Conservation (phyloP, 1,284 basidiomycete species). For the Cutaneotrichosporon mucoides region DNA sequence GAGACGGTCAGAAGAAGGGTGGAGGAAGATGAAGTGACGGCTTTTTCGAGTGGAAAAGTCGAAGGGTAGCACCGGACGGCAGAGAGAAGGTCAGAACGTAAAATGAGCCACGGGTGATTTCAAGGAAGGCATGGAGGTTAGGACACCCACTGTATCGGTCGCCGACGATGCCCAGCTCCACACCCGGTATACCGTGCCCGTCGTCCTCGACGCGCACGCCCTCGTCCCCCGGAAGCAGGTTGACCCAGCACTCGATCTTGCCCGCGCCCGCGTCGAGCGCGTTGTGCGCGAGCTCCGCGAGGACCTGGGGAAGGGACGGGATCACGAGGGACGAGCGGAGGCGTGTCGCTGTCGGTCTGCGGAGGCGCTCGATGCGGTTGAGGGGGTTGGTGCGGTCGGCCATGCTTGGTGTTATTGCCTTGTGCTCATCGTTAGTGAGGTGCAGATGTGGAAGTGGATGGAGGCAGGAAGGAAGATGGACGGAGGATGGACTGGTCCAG, state of each 20-base stretch:
- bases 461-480: too few relatives aligned
- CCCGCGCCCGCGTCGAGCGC: constrained; percentile 54
- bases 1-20: background rate
- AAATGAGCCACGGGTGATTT: too few relatives aligned
- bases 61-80: too few relatives aligned
- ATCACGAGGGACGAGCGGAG: constrained; percentile 77
- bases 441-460: constrained; percentile 55
- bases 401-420: background rate
- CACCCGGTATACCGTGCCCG: constrained; percentile 67
- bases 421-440: background rate
- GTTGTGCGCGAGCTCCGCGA: constrained; percentile 81
- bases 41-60: too few relatives aligned
- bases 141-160: constrained; percentile 64
- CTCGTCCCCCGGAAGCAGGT: constrained; percentile 57
- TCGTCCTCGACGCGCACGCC: constrained; percentile 76
- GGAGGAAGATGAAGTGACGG: background rate
- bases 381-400: constrained; percentile 1
- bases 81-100: too few relatives aligned
- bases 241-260: constrained; percentile 43
- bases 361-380: constrained; percentile 8
- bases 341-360: constrained; percentile 11
- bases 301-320: constrained; percentile 69
- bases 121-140: too few relatives aligned
- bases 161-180: constrained; percentile 58
- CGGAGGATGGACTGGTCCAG: constrained; percentile 12